Base-by-base conservation (phyloP, 495 filamentous ascomycete genomes). In the Trichocladium uniseriatum region DNA sequence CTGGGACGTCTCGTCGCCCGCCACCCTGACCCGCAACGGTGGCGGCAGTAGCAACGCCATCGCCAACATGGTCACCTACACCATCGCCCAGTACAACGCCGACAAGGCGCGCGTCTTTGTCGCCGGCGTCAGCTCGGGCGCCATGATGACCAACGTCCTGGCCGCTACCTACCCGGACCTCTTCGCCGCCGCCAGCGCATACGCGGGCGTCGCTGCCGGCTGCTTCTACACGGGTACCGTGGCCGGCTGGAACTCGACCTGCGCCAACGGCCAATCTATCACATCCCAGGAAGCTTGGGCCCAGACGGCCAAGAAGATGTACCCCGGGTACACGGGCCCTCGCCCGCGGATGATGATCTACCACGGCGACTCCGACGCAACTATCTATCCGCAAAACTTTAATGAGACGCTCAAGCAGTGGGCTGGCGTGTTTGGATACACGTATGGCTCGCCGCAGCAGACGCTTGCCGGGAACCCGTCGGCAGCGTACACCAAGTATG, bases 1-100 rank as follows among this genome's bases (percentile, higher is more conserved):
- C 66, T 84, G 79, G 78, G 80, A 84, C 49, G 76, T 81, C 35
- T 72, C 72, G 20, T 78, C 74, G 1, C 59, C 67, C 9, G 66
- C 65, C 13, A 68, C 78, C 2, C 65, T 82, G 7, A 77, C 71
- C 22, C 78, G 78, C 56, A 63, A 77, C 38, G 77, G 74, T n/a
- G 77, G 78, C 7, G 74, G 75, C 24, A 78, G 83, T 58, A 75
- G 72, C 52, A 67, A 74, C 37, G 71, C 72, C 18, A 81, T 85
- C 43, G 75, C 69, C 41, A 79, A 71, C 59, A 83, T 85, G 80
- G 79, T 82, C 6, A 68, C 55, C 7, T 79, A 69, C 49, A 65
- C 75, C 14, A 62, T 78, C 21, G 39, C 51, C 2, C 64, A 66
- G 18, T 80, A 81, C 66, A 54, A 57, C 0, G 76, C 65, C 6